A percentile compares a stretch with the other conserved stretches of the same genome.
These are phyloP conservation scores for Teunomyces funiuensis DNA, from an alignment of 805 yeast species.

Conservation along the genomic window DNA sequence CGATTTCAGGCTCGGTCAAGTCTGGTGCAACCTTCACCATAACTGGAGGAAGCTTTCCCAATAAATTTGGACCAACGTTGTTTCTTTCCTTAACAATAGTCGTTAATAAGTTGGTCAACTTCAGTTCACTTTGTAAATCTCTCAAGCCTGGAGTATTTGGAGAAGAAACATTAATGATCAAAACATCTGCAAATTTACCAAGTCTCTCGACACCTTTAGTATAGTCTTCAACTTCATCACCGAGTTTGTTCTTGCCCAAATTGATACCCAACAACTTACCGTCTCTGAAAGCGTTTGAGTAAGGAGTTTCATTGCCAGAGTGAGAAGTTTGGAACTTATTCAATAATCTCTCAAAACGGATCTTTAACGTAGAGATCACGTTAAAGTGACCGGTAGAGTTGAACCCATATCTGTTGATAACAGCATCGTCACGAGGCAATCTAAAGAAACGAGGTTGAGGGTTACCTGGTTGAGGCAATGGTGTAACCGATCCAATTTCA, in stretches of 20 bases:
- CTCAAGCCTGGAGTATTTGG: conserved; percentile 97
- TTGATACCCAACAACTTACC: conserved; percentile 77
- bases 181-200: conserved; percentile 82
- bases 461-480: conserved; percentile 90
- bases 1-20: conserved; percentile 74
- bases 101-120: conserved; percentile 64
- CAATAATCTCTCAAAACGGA: conserved; percentile 54
- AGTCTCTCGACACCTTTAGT: conserved; percentile 78
- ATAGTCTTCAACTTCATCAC: conserved; percentile 87
- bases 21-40: conserved; percentile 95
- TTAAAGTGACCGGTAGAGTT: conserved; percentile 84
- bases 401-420: conserved; percentile 92
- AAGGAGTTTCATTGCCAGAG: conserved; percentile 20
- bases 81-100: conserved; percentile 71
- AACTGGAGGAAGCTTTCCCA: conserved; percentile 66
- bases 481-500: conserved; percentile 92
- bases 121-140: conserved; percentile 75
- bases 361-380: conserved; percentile 65
- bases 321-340: conserved; percentile 11
- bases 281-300: conserved; percentile 54
- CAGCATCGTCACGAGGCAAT: conserved; percentile 80
- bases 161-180: conserved; percentile 88
- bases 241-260: conserved; percentile 88
- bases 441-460: conserved; percentile 92
- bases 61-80: conserved; percentile 38